phyloP scores from a whole-genome alignment of 208 protist genomes.

The Trypanosoma melophagium region DNA sequence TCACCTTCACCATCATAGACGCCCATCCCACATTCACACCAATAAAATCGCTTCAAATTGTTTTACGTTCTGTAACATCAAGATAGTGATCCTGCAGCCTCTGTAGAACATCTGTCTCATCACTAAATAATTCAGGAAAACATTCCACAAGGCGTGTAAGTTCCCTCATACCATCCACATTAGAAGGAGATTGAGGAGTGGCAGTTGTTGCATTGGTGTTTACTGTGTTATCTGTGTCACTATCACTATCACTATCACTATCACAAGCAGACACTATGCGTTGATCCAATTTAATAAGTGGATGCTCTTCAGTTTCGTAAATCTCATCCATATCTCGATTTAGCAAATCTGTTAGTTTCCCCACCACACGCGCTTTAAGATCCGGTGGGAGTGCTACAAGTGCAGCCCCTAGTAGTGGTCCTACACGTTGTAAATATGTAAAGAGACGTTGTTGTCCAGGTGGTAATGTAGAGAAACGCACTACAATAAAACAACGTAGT shows the following conservation, averaged over 20 bases:
- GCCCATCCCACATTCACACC: too few relatives aligned
- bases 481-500: constrained; percentile 24
- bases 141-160: constrained; percentile 15
- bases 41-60: neutral
- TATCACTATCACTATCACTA: constrained; percentile 21
- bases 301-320: constrained; percentile 1
- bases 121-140: constrained; percentile 20
- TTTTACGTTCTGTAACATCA: constrained; percentile 2
- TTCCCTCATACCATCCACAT: constrained; percentile 5
- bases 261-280: constrained; percentile 20
- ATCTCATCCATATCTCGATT: neutral
- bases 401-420: constrained; percentile 18
- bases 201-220: too few relatives aligned
- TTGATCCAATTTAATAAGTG: constrained; percentile 19
- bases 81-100: constrained; percentile 14
- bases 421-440: constrained; percentile 21
- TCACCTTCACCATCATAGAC: too few relatives aligned
- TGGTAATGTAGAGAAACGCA: neutral
- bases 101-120: constrained; percentile 16
- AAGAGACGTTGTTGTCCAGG: constrained; percentile 22
- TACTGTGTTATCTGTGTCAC: neutral
- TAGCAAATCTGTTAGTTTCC: neutral
- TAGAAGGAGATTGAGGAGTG: too few relatives aligned
- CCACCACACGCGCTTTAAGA: constrained; percentile 1
- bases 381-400: constrained; percentile 21